Base-by-base conservation (phyloP, 225 moss, liverwort and hornwort species). In the Antitrichia curtipendula region DNA sequence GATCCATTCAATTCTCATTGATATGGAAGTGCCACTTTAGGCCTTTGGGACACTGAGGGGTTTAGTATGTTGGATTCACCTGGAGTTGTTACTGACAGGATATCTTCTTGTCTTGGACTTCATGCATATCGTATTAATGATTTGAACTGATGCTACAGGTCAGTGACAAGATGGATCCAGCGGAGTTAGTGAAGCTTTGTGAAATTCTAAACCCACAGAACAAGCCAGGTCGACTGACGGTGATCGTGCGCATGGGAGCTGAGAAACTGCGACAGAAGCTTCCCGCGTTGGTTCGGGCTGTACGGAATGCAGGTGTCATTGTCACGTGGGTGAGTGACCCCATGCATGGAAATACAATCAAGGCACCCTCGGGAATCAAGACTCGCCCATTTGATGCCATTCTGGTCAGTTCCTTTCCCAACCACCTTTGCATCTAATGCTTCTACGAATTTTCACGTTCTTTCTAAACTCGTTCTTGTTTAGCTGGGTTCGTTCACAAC, bases 261-360 rank as follows among this genome's bases (percentile, higher is more conserved):
- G 90, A 89, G 73, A 93, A 93, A 88, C 83, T 94, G 85, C 91
- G 93, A 23, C 85, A 88, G 74, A 91, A 91, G 58, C 52, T 89
- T 8, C 94, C 94, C 34, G 85, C 90, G 50, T 85, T 94, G 41
- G 65, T 94, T 78, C 88, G 81, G 85, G 90, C 94, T 73, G 86
- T 93, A 21, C 90, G 93, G 19, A 91, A 89, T 78, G 91, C 93
- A 76, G 93, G 93, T 27, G 32, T 82, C 25, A 88, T 95, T 76
- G 93, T 93, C 47, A 92, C 93, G 52, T 93, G 93, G 93, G 91
- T 91, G 43, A 77, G 89, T 61, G 93, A 95, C 58, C 93, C 95
- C 53, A 95, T 95, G 93, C 92, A 95, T 84, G 95, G 95, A 41
- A 95, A 95, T 66, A 93, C 93, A 27, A 89, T 95, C 87, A 91